Evolutionary conservation across 306 rosid species (phyloP).

Genomic region (Prunus mongolica): DNA sequence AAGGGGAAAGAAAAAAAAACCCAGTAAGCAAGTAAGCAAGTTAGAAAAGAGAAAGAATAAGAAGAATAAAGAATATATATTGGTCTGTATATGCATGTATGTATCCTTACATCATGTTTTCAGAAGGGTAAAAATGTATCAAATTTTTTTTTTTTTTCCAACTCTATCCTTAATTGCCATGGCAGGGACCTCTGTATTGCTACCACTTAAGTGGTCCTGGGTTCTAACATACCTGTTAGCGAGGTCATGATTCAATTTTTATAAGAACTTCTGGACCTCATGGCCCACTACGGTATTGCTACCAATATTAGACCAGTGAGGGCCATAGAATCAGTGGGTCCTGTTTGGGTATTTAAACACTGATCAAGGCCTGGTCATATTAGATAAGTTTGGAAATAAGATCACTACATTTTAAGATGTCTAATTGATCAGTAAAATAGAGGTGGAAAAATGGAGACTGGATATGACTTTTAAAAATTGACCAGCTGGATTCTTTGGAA

Average conservation of each 20-base stretch:
- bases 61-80: neutral
- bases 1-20: neutral
- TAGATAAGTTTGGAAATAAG: neutral
- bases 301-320: neutral
- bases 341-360: neutral
- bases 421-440: neutral
- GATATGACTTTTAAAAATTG: neutral
- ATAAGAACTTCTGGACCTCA: neutral
- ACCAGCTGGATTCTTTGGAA: neutral
- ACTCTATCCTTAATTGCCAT: neutral
- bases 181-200: neutral
- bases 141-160: neutral
- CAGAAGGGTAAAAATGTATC: neutral
- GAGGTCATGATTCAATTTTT: neutral
- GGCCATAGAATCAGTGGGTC: neutral
- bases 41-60: neutral
- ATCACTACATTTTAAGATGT: neutral
- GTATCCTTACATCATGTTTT: neutral
- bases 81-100: neutral
- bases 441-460: neutral
- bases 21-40: neutral
- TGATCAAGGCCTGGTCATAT: neutral
- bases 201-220: neutral
- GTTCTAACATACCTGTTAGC: neutral
- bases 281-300: neutral